Conservation (phyloP, 2,329 filamentous ascomycete genomes). For the Nothophoma quercina region DNA sequence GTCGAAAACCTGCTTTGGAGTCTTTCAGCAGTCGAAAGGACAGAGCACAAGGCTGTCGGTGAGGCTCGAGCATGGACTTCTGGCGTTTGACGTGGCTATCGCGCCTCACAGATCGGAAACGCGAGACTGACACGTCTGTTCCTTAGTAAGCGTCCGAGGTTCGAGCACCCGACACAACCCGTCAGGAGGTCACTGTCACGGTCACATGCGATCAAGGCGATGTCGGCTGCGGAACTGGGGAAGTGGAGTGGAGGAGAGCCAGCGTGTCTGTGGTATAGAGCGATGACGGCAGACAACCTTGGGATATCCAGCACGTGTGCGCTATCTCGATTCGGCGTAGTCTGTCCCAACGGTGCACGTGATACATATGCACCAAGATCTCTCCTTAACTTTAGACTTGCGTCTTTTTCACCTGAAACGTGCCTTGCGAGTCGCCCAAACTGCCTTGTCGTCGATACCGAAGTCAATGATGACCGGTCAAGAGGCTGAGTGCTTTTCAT, state of each 20-base stretch:
- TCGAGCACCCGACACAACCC: background rate
- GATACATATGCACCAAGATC: background rate
- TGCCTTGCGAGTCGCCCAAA: background rate
- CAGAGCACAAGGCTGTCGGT: background rate
- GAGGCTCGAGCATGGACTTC: constrained; percentile 4
- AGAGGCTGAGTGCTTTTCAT: background rate
- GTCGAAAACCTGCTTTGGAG: background rate
- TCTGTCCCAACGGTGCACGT: background rate
- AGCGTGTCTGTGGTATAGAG: background rate
- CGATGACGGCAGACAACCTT: background rate
- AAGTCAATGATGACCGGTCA: background rate
- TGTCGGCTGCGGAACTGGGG: background rate
- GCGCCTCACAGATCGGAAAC: constrained; percentile 19
- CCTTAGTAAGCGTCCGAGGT: constrained; percentile 6
- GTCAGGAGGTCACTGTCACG: background rate
- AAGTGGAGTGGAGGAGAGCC: background rate
- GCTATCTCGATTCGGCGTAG: background rate
- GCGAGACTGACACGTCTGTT: constrained; percentile 14
- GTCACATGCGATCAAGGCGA: background rate
- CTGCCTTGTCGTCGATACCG: background rate
- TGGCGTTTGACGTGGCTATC: constrained; percentile 7
- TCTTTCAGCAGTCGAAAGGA: background rate
- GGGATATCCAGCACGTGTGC: constrained; percentile 3
- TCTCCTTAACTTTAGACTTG: background rate
- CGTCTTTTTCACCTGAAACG: background rate